phyloP scores from a whole-genome alignment of 2,329 filamentous ascomycete genomes.

The Botrytis hyacinthi region DNA sequence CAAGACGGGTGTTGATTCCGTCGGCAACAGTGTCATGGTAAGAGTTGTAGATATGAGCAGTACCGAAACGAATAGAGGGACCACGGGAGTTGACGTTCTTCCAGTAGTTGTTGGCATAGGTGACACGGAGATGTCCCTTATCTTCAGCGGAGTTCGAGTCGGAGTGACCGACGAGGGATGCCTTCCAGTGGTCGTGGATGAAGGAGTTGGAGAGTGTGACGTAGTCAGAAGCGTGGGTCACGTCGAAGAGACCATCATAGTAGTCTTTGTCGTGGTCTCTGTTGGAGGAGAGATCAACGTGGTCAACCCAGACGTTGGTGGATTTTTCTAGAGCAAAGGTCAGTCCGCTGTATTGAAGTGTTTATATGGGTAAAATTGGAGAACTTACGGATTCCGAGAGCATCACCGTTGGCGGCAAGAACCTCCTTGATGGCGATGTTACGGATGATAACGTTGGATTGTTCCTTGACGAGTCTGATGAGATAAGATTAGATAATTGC shows the following conservation, averaged over 20 bases:
- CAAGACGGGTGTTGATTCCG: constrained; percentile 55
- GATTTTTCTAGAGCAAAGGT: background rate
- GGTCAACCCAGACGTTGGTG: constrained; percentile 19
- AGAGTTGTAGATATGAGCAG: constrained; percentile 11
- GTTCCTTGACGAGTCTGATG: constrained; percentile 21
- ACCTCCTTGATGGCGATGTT: constrained; percentile 55
- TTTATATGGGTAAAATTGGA: constrained; percentile 15
- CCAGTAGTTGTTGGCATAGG: constrained; percentile 31
- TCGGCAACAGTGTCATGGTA: constrained; percentile 16
- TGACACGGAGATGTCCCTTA: constrained; percentile 34
- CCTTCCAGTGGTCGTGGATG: constrained; percentile 44
- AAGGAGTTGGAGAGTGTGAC: constrained; percentile 46
- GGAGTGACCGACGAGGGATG: constrained; percentile 36
- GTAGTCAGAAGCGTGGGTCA: constrained; percentile 46
- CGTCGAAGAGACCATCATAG: constrained; percentile 46
- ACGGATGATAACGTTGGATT: constrained; percentile 55
- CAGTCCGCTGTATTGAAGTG: background rate
- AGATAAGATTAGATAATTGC: background rate
- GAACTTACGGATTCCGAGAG: constrained; percentile 46
- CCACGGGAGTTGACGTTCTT: constrained; percentile 17
- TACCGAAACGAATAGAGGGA: constrained; percentile 15
- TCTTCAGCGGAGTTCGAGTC: constrained; percentile 34
- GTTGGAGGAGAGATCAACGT: constrained; percentile 37
- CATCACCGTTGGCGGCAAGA: constrained; percentile 47
- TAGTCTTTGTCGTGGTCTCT: constrained; percentile 43